A percentile compares a stretch with the other conserved stretches of the same genome.
phyloP scores from a whole-genome alignment of 306 rosid species.

The Astragalus membranaceus region DNA sequence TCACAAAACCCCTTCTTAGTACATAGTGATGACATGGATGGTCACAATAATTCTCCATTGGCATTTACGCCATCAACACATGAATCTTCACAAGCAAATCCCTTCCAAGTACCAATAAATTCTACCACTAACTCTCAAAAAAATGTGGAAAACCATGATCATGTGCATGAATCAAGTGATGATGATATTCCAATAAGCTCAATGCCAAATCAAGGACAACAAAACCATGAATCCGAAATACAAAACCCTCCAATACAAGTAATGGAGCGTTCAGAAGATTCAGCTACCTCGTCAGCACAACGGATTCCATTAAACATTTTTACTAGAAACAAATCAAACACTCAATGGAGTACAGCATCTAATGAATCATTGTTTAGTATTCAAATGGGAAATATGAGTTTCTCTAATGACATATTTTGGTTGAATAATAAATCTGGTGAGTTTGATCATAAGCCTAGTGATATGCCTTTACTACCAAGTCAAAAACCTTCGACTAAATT shows the following conservation, averaged over 20 bases:
- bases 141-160: neutral
- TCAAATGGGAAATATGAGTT: slow-evolving; percentile 73
- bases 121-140: neutral
- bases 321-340: slow-evolving; percentile 33
- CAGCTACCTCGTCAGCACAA: slow-evolving; percentile 8
- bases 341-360: slow-evolving; percentile 70
- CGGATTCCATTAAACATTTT: slow-evolving; percentile 62
- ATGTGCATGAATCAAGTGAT: neutral
- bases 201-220: slow-evolving; percentile 14
- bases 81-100: slow-evolving; percentile 5
- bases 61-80: neutral
- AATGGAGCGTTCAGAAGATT: slow-evolving; percentile 54
- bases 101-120: neutral
- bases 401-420: slow-evolving; percentile 45
- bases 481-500: slow-evolving; percentile 7
- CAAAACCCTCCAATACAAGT: slow-evolving; percentile 54
- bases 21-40: neutral
- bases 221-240: neutral
- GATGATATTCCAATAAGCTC: slow-evolving; percentile 35
- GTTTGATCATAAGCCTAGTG: neutral
- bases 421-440: slow-evolving; percentile 11
- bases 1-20: slow-evolving; percentile 10
- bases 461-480: neutral
- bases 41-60: no score
- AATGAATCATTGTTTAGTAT: slow-evolving; percentile 85